These are phyloP conservation scores for Fragilariopsis cylindrus DNA, from an alignment of 108 stramenopile genomes.

Conservation along the genomic window DNA sequence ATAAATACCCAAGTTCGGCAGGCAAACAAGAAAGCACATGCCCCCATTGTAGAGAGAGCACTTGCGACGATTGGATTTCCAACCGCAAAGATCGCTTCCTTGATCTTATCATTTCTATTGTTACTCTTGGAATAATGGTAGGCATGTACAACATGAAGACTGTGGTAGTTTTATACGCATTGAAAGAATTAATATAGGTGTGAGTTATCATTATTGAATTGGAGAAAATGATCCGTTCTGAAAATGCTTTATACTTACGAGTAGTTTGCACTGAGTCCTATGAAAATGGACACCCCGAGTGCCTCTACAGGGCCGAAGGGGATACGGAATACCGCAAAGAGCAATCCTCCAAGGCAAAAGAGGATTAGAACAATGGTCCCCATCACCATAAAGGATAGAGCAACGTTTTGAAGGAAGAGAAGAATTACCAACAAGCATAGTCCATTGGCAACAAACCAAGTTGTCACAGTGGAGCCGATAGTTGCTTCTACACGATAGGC, in stretches of 20 bases:
- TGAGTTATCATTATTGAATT: background rate
- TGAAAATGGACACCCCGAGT: constrained; percentile 20
- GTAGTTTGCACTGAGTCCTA: constrained; percentile 21
- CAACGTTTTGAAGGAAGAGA: constrained; percentile 16
- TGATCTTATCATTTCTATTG: background rate
- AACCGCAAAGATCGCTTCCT: constrained; percentile 11
- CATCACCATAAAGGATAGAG: constrained; percentile 19
- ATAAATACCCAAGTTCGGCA: constrained; percentile 14
- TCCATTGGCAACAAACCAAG: constrained; percentile 19
- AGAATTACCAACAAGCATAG: constrained; percentile 19
- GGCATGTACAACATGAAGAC: constrained; percentile 22
- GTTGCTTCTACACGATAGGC: constrained; percentile 10
- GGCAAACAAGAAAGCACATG: constrained; percentile 16
- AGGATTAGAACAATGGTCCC: constrained; percentile 11
- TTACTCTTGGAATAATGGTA: constrained; percentile 12
- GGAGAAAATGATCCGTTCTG: background rate
- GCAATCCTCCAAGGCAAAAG: constrained; percentile 2
- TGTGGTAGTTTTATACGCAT: background rate
- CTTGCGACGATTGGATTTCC: constrained; percentile 17
- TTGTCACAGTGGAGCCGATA: constrained; percentile 3
- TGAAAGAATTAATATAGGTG: background rate
- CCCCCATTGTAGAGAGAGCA: constrained; percentile 19
- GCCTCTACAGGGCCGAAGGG: constrained; percentile 18
- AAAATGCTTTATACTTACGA: constrained; percentile 5
- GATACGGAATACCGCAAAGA: constrained; percentile 10